Evolutionary conservation across 176 grass and related monocot genomes (phyloP).

Genomic region (Stipa capillata): DNA sequence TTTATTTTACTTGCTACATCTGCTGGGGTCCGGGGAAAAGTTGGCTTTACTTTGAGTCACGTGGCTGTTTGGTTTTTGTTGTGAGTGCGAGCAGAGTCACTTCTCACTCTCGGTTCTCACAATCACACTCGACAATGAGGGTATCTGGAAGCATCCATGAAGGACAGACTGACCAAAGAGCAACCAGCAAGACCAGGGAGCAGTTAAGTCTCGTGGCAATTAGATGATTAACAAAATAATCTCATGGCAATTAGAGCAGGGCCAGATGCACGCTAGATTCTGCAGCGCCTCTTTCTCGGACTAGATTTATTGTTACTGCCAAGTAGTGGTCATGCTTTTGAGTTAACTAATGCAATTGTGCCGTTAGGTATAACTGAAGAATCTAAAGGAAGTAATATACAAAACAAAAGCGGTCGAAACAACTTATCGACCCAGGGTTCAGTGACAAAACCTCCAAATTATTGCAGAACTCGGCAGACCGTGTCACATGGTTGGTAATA

Average conservation of each 20-base stretch:
- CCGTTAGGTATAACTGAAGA: neutral
- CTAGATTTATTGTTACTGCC: neutral
- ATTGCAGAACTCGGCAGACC: neutral
- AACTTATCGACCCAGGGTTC: neutral
- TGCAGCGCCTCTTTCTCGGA: neutral
- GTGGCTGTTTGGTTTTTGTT: neutral
- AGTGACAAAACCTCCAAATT: neutral
- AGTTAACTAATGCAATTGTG: neutral
- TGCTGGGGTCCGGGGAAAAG: neutral
- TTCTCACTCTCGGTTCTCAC: neutral
- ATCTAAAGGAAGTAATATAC: neutral
- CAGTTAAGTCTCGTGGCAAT: neutral
- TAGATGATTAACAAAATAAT: neutral
- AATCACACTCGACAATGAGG: neutral
- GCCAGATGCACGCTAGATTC: neutral
- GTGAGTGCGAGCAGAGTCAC: constrained; percentile 5
- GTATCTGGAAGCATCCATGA: neutral
- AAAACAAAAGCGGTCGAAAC: neutral
- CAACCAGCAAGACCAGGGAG: neutral
- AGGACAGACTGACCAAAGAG: neutral
- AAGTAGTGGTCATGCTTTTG: neutral
- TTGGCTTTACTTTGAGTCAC: neutral
- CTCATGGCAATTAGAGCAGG: neutral
- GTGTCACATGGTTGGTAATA: neutral
- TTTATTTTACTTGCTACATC: neutral